Evolutionary conservation across 768 basidiomycete species (phyloP), one percentile per base, ranked within the genome.

Genomic region (Mycena amicta): DNA sequence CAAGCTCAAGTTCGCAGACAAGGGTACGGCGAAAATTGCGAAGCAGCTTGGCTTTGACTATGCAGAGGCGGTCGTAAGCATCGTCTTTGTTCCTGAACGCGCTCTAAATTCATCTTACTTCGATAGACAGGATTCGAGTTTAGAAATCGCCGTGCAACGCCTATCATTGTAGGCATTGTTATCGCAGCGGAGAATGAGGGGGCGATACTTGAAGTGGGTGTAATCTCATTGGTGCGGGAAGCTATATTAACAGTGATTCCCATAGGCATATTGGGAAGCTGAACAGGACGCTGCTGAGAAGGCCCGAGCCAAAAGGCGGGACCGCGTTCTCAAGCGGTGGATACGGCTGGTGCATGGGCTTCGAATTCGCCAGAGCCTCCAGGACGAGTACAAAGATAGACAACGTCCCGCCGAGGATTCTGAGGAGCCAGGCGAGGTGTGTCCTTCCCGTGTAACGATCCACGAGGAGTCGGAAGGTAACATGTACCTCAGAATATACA

Each of bases 101-200:
- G n/a, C 8, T 53, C 46, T 26, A 30, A 46, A 46, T 33, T 55
- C 39, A 23, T 20, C 56, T 56, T n/a, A 50, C n/a, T 28, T 29
- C 50, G 37, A 18, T 57, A 98, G 95, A 93, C 88, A 56, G 91
- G 95, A 15, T 99, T 98, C 71, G 96, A 98, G 72, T 99, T 98
- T 77, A 93, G 87, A 69, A 95, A 95, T 71, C 88, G 92, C 29
- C 83, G 89, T 51, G 96, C 97, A 0, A 84, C 85, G 57, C 96
- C 96, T 3, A 77, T 93, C 57, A 76, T 96, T 29, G 83, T 87
- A 53, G 96, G 96, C 12, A 81, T 99, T 2, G 94, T 98, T 26
- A 80, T 93, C 26, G 92, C 95, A 16, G 79, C 79, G 37, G 94
- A 95, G 71, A 84, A 92, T 62, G 90, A 93, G 69, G 75, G 77